Conservation (phyloP, 73 alveolate species). For the Paramecium caudatum region DNA sequence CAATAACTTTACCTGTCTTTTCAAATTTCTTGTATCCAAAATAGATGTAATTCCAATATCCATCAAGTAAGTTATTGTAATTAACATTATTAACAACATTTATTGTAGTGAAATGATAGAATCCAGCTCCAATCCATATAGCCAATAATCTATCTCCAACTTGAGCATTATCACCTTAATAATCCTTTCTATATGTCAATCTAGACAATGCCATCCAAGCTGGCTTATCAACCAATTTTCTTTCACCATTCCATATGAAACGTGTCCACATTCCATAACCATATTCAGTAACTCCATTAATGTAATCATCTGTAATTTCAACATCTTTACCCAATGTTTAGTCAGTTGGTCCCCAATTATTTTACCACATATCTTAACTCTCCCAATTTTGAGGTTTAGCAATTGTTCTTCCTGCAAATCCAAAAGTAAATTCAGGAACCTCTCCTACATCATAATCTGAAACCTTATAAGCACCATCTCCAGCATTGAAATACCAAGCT, state of each 20-base stretch:
- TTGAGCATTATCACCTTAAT: neutral
- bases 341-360: slow-evolving; percentile 34
- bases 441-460: neutral
- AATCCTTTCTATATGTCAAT: slow-evolving; percentile 20
- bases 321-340: slow-evolving; percentile 3
- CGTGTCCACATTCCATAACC: slow-evolving; percentile 71
- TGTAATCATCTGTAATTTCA: slow-evolving; percentile 30
- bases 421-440: slow-evolving; percentile 5
- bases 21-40: slow-evolving; percentile 19
- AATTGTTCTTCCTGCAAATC: slow-evolving; percentile 39
- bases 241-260: slow-evolving; percentile 50
- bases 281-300: slow-evolving; percentile 55
- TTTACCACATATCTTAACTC: neutral
- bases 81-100: slow-evolving; percentile 20
- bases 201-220: slow-evolving; percentile 63
- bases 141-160: slow-evolving; percentile 29
- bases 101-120: slow-evolving; percentile 22
- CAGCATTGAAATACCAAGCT: slow-evolving; percentile 39
- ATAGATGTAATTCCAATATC: slow-evolving; percentile 61
- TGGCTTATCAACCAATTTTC: slow-evolving; percentile 22
- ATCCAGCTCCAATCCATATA: slow-evolving; percentile 46
- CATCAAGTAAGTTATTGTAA: slow-evolving; percentile 12
- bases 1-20: slow-evolving; percentile 5
- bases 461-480: slow-evolving; percentile 45
- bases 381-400: slow-evolving; percentile 57